These are phyloP conservation scores for Boletus tomentosulus DNA, from an alignment of 768 basidiomycete species.

Conservation along the genomic window DNA sequence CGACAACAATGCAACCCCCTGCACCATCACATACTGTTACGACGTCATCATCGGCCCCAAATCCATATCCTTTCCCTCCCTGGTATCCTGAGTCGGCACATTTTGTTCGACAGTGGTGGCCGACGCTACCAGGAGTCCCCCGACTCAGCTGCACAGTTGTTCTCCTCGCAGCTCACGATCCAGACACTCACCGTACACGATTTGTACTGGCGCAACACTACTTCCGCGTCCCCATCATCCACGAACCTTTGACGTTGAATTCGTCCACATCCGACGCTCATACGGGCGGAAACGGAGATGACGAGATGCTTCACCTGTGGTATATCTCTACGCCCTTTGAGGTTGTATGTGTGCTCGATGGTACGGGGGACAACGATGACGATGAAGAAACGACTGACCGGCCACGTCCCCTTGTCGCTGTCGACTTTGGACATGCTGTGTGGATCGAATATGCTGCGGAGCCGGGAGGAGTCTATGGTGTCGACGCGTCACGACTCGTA, in stretches of 20 bases:
- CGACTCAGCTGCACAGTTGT: slow-evolving; percentile 70
- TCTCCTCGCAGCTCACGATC: slow-evolving; percentile 59
- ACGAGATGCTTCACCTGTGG: slow-evolving; percentile 64
- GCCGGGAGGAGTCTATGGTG: slow-evolving; percentile 26
- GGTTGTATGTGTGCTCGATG: slow-evolving; percentile 60
- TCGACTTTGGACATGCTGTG: slow-evolving; percentile 85
- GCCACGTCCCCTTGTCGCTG: slow-evolving; percentile 68
- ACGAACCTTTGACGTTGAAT: slow-evolving; percentile 14
- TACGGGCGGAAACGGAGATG: slow-evolving; percentile 32
- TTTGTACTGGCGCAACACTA: slow-evolving; percentile 75
- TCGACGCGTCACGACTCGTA: slow-evolving; percentile 26
- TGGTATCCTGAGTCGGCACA: slow-evolving; percentile 75
- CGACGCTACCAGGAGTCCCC: slow-evolving; percentile 57
- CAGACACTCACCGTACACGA: slow-evolving; percentile 51
- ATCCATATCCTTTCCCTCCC: slow-evolving; percentile 62
- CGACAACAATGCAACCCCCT: background rate
- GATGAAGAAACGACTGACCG: slow-evolving; percentile 39
- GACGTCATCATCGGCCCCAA: slow-evolving; percentile 29
- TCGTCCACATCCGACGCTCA: background rate
- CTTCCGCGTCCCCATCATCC: slow-evolving; percentile 60
- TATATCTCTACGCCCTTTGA: slow-evolving; percentile 70
- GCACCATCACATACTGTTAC: background rate
- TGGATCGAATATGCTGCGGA: slow-evolving; percentile 63
- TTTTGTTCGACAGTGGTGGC: slow-evolving; percentile 83
- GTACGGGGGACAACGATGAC: slow-evolving; percentile 26